These are phyloP conservation scores for Leishmania tarentolae DNA, from an alignment of 208 protist genomes.

Conservation along the genomic window DNA sequence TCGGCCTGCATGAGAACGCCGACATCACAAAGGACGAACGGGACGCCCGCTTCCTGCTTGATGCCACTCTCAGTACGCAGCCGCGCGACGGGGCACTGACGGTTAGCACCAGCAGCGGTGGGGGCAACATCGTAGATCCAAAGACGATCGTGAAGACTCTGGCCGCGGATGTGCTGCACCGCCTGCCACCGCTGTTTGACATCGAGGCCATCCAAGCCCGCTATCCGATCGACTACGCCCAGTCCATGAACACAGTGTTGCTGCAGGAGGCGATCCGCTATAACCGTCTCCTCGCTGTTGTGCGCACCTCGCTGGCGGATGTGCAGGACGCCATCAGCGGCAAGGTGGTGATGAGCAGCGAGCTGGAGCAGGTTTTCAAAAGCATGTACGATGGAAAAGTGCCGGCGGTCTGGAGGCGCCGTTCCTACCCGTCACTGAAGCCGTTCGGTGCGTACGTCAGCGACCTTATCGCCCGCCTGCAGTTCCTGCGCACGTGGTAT, in stretches of 20 bases:
- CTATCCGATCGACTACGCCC: conserved; percentile 91
- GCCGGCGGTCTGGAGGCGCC: conserved; percentile 86
- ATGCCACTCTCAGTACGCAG: conserved; percentile 88
- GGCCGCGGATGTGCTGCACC: conserved; percentile 85
- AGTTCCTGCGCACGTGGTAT: conserved; percentile 92
- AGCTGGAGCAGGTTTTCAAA: conserved; percentile 96
- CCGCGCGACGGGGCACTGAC: conserved; percentile 62
- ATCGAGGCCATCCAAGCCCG: conserved; percentile 85
- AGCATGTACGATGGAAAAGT: conserved; percentile 94
- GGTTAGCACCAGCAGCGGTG: not conserved
- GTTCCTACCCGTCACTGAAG: conserved; percentile 97
- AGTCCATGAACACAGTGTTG: conserved; percentile 97
- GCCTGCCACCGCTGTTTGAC: conserved; percentile 90
- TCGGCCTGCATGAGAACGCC: conserved; percentile 95
- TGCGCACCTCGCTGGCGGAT: conserved; percentile 92
- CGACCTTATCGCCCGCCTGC: conserved; percentile 93
- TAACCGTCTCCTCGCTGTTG: conserved; percentile 92
- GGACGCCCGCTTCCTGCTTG: conserved; percentile 85
- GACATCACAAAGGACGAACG: conserved; percentile 95
- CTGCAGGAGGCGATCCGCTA: conserved; percentile 93
- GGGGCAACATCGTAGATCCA: conserved; percentile 67
- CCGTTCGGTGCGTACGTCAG: conserved; percentile 95
- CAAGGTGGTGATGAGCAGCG: conserved; percentile 96
- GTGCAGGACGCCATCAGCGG: conserved; percentile 96
- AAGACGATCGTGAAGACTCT: conserved; percentile 85